A percentile compares a stretch with the other conserved stretches of the same genome.
These are phyloP conservation scores for Tolypocladium cylindrosporum DNA, from an alignment of 2,329 filamentous ascomycete species.

Conservation along the genomic window DNA sequence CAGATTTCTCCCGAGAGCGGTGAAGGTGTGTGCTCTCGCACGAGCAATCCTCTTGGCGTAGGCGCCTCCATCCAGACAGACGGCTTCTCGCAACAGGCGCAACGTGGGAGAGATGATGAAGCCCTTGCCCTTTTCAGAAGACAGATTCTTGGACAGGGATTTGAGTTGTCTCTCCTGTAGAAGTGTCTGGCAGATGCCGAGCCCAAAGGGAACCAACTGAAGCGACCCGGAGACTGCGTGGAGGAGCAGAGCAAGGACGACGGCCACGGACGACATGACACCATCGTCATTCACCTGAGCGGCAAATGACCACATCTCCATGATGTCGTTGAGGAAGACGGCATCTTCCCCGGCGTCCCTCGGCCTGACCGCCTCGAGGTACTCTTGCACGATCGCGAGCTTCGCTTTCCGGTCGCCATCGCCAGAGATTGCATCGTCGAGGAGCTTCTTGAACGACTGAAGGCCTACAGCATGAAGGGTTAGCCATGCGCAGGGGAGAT, in stretches of 20 bases:
- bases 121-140: slow-evolving; percentile 72
- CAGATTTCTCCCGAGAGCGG: slow-evolving; percentile 71
- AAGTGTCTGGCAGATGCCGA: slow-evolving; percentile 71
- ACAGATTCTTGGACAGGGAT: slow-evolving; percentile 67
- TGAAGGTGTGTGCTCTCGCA: slow-evolving; percentile 67
- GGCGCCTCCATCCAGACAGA: slow-evolving; percentile 74
- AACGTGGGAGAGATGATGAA: slow-evolving; percentile 84
- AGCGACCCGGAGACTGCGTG: slow-evolving; percentile 66
- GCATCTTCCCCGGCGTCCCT: slow-evolving; percentile 33
- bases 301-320: slow-evolving; percentile 82
- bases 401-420: slow-evolving; percentile 30
- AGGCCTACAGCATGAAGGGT: slow-evolving; percentile 35
- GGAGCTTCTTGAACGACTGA: slow-evolving; percentile 59
- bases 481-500: neutral
- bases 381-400: slow-evolving; percentile 55
- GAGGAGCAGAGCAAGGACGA: slow-evolving; percentile 72
- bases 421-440: slow-evolving; percentile 52
- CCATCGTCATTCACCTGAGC: slow-evolving; percentile 70
- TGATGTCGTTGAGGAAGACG: slow-evolving; percentile 65
- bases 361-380: slow-evolving; percentile 48
- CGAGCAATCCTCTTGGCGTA: slow-evolving; percentile 70
- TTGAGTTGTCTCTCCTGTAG: slow-evolving; percentile 74
- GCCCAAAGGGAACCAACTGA: slow-evolving; percentile 64
- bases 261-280: slow-evolving; percentile 69
- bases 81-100: slow-evolving; percentile 75